Base-by-base conservation (phyloP, 75 land plant genomes). In the Picea sitchensis region DNA sequence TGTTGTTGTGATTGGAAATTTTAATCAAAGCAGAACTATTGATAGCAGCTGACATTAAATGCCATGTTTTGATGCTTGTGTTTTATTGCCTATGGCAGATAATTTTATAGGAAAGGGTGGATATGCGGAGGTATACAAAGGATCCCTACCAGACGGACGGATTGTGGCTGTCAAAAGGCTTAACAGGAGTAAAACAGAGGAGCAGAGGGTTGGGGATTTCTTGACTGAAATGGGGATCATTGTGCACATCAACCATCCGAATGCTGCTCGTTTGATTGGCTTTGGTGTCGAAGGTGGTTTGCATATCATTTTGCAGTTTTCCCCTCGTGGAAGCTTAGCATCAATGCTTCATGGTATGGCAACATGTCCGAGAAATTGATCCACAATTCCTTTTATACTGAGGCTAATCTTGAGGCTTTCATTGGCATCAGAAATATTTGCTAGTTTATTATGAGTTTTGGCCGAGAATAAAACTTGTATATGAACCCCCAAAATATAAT, bases 31-130 rank as follows among this genome's bases (percentile, higher is more conserved):
- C 44, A 65, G 30, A 78, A 32, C 34, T n/a, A 8, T 38, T n/a
- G 54, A 18, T 72, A 38, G 44, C 34, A 64, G 14, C 79, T 34
- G 17, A 78, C 51, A 14, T 61, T 58, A 44, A 47, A 34, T 34
- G 38, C 18, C 15, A 62, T 20, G 17, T 47, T 54, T 47, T 54
- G 12, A 21, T 54, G 18, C 14, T 80, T 44, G 4, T 47, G 23
- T 34, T 58, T 12, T 23, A 76, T 82, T 57, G 63, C 58, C 14
- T 83, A 73, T 34, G 65, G 80, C 84, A 95, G 98, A 86, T 31
- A 87, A 90, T 73, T 38, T 96, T 59, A 83, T 96, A 13, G 99
- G 99, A 31, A 94, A 92, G 79, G 99, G 99, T 6, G 99, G 99
- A 9, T 91, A 90, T 76, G 92, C 95, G 61, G 89, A 92, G 65